Evolutionary conservation across 108 stramenopile genomes (phyloP).

Genomic region (Nannochloropsis oceanica): DNA sequence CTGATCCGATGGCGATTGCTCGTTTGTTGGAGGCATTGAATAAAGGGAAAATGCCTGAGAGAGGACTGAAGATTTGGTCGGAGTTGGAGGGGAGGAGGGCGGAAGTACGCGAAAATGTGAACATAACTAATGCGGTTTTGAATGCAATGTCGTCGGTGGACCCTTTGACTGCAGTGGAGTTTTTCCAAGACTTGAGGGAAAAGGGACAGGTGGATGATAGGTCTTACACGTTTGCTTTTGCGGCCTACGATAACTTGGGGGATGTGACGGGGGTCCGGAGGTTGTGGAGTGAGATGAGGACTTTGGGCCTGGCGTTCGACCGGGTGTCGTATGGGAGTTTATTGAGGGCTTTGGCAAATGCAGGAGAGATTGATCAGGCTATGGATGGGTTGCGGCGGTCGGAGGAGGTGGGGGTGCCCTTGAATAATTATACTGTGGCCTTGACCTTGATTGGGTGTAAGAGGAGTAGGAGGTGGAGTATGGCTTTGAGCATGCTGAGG

Average conservation of each 20-base stretch:
- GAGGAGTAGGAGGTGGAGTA: neutral
- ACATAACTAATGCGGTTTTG: neutral
- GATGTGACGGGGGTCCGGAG: neutral
- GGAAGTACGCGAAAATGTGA: neutral
- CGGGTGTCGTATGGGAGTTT: neutral
- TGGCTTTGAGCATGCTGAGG: neutral
- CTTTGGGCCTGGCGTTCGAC: neutral
- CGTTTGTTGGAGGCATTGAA: neutral
- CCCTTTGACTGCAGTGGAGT: neutral
- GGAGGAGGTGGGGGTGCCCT: neutral
- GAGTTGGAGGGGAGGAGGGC: neutral
- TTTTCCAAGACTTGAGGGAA: neutral
- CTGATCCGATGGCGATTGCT: neutral
- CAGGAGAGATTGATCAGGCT: neutral
- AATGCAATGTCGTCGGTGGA: neutral
- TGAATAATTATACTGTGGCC: neutral
- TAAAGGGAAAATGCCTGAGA: neutral
- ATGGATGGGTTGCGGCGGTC: neutral
- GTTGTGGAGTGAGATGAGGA: neutral
- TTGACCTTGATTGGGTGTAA: neutral
- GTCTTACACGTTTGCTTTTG: neutral
- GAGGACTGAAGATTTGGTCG: neutral
- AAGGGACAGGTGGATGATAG: neutral
- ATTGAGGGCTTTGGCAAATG: neutral
- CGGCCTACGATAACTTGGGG: neutral